A percentile compares a stretch with the other conserved stretches of the same genome.
These are phyloP conservation scores for Rhizoclosmatium globosum DNA, from an alignment of 192 early-diverging fungal species.

Conservation along the genomic window DNA sequence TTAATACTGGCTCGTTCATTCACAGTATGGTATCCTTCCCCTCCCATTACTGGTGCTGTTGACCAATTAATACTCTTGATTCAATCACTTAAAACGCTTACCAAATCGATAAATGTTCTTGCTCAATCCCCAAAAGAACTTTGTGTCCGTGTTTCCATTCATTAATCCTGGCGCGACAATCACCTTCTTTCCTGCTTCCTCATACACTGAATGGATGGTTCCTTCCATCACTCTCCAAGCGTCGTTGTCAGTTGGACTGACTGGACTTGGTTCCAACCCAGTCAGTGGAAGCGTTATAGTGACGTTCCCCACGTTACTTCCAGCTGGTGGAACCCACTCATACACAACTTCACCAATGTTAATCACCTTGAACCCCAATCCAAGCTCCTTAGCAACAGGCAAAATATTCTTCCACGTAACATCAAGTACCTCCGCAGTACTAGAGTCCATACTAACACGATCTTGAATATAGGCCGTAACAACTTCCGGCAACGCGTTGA, in stretches of 20 bases:
- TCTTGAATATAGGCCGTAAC: slow-evolving; percentile 44
- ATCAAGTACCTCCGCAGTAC: slow-evolving; percentile 4
- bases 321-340: neutral
- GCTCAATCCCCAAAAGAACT: slow-evolving; percentile 46
- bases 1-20: slow-evolving; percentile 24
- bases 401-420: slow-evolving; percentile 21
- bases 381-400: slow-evolving; percentile 21
- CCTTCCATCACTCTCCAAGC: slow-evolving; percentile 47
- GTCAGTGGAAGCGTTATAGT: neutral
- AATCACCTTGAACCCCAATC: slow-evolving; percentile 15
- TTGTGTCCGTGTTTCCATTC: slow-evolving; percentile 54
- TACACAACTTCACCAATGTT: neutral
- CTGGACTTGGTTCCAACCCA: slow-evolving; percentile 46
- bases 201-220: slow-evolving; percentile 44
- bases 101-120: slow-evolving; percentile 46
- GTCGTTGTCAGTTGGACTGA: slow-evolving; percentile 17
- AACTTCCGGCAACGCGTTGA: slow-evolving; percentile 55
- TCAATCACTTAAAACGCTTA: too few relatives aligned
- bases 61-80: too few relatives aligned
- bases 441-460: slow-evolving; percentile 42
- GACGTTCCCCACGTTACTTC: neutral
- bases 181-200: neutral
- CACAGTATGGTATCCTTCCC: slow-evolving; percentile 32
- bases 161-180: slow-evolving; percentile 48
- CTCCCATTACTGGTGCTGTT: slow-evolving; percentile 22